These are phyloP conservation scores for Globomyces sp. DNA, from an alignment of 371 early-diverging fungal genomes.

Conservation along the genomic window DNA sequence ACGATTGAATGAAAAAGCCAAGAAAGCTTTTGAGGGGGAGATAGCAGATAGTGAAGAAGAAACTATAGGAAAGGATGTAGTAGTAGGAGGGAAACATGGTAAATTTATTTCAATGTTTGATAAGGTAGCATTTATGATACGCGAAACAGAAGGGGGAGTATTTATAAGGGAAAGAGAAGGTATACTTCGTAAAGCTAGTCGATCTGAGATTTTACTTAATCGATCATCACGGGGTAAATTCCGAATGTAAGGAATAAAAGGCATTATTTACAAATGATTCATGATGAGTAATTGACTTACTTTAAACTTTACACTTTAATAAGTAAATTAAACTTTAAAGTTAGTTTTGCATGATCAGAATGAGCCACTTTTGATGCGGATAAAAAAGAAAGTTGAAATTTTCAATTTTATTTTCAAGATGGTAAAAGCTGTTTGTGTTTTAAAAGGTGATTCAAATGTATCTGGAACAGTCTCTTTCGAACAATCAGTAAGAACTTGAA, in stretches of 20 bases:
- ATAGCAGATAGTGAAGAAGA: slow-evolving; percentile 20
- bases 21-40: slow-evolving; percentile 43
- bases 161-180: slow-evolving; percentile 15
- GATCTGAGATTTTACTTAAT: slow-evolving; percentile 2
- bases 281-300: no score
- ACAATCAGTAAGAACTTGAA: no score
- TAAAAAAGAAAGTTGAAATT: neutral
- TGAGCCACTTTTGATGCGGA: neutral
- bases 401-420: slow-evolving; percentile 18
- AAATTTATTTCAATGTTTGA: no score
- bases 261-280: no score
- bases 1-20: slow-evolving; percentile 40
- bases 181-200: slow-evolving; percentile 4
- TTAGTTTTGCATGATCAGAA: no score
- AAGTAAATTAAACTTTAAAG: no score
- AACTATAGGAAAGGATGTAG: slow-evolving; percentile 22
- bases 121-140: slow-evolving; percentile 41
- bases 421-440: slow-evolving; percentile 40
- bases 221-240: neutral
- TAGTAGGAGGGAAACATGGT: slow-evolving; percentile 29
- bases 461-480: slow-evolving; percentile 69
- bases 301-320: no score
- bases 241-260: no score
- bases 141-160: slow-evolving; percentile 44
- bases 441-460: slow-evolving; percentile 47